Evolutionary conservation across 148 eudicot genomes (phyloP), one percentile per base, ranked within the genome.

Genomic region (Heliamphora exappendiculata): DNA sequence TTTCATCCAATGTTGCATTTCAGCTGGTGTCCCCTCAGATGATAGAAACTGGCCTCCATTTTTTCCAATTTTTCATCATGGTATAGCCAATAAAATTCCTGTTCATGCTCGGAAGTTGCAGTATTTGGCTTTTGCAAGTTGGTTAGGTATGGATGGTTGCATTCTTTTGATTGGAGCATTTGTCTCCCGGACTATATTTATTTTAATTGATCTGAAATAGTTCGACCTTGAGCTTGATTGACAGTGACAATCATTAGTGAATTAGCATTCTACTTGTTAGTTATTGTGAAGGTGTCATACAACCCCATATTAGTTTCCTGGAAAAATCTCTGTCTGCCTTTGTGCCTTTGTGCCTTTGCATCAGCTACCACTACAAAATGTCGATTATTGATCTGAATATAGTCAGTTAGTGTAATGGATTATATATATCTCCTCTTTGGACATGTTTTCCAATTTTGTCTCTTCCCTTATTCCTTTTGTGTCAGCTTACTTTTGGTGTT

Each of bases 41-140:
- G 84, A 87, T 78, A 87, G 55, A 62, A 87, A 85, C 36, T 87
- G 90, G 90, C 90, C 90, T 55, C 88, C 90, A 10, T 82, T 78
- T 81, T 83, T 87, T 37, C 90, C 90, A 45, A 87, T 87, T 54
- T 85, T 87, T 59, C 90, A 87, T 80, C 90, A 87, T 78, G 90
- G 85, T 70, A 87, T 87, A 54, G 84, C 88, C 65, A 87, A 85
- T 85, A 88, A 87, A 67, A 87, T 87, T 67, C 90, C 90, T 16
- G 87, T 78, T 68, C 84, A 87, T 83, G 88, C 87, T 82, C 90
- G 85, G 81, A 85, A 63, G 85, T 72, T 87, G 85, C 90, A 87
- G 84, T 87, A 87, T 74, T 79, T 85, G 78, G 90, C 90, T 68
- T 87, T 87, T 85, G 88, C 90, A 7, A 87, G 90, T 80, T 87